Conservation (phyloP, 1,284 basidiomycete species). For the Sanguinoderma infundibulare region DNA sequence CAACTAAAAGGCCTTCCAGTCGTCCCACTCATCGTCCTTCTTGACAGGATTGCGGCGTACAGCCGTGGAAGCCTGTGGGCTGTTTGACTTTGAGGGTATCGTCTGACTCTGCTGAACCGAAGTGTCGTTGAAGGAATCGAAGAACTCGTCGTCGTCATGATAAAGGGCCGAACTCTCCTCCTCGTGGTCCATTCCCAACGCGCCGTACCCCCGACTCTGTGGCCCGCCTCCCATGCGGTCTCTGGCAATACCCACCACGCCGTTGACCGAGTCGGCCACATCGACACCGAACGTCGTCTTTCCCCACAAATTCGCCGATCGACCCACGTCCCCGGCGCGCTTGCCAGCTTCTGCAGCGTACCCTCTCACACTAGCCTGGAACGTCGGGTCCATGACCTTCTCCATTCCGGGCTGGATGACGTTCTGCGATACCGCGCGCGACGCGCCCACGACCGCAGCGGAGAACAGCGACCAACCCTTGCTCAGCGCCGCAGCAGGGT, state of each 20-base stretch:
- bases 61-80: slow-evolving; percentile 25
- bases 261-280: slow-evolving; percentile 72
- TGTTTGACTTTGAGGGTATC: neutral
- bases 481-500: slow-evolving; percentile 75
- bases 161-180: slow-evolving; percentile 64
- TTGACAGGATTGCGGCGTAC: slow-evolving; percentile 33
- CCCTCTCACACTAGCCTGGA: slow-evolving; percentile 72
- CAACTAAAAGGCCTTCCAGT: slow-evolving; percentile 75
- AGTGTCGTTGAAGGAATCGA: slow-evolving; percentile 51
- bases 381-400: slow-evolving; percentile 73
- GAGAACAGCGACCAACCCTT: slow-evolving; percentile 89
- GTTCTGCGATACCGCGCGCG: slow-evolving; percentile 75
- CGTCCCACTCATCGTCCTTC: slow-evolving; percentile 67
- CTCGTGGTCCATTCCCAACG: slow-evolving; percentile 45
- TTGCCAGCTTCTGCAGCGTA: slow-evolving; percentile 74
- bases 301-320: slow-evolving; percentile 72
- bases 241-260: slow-evolving; percentile 59
- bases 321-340: slow-evolving; percentile 59
- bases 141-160: slow-evolving; percentile 54
- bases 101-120: slow-evolving; percentile 12
- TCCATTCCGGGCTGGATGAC: slow-evolving; percentile 85
- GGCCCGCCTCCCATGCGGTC: slow-evolving; percentile 45
- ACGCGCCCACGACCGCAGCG: slow-evolving; percentile 73
- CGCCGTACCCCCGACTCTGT: slow-evolving; percentile 60
- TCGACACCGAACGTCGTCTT: slow-evolving; percentile 78